These are phyloP conservation scores for Phialophora macrospora DNA, from an alignment of 2,329 filamentous ascomycete species.

Conservation along the genomic window DNA sequence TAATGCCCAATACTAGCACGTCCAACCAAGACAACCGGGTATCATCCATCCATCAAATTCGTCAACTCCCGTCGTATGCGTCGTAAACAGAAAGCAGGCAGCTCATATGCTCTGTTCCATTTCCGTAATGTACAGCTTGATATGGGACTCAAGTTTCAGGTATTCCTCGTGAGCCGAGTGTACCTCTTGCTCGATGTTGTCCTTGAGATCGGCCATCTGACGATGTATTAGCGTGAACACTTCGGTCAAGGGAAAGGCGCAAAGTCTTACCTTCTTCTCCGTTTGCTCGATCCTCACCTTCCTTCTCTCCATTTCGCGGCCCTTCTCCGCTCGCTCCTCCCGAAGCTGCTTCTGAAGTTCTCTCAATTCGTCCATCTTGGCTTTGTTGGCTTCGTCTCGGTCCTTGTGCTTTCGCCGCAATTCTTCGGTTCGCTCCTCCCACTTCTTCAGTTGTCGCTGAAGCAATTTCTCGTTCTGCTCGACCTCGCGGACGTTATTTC, in stretches of 20 bases:
- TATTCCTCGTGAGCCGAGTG: constrained; percentile 91
- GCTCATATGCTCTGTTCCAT: constrained; percentile 83
- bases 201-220: constrained; percentile 96
- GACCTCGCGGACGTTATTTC: constrained; percentile 88
- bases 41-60: constrained; percentile 41
- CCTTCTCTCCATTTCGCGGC: constrained; percentile 87
- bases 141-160: constrained; percentile 95
- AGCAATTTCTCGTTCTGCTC: constrained; percentile 85
- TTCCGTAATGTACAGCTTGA: constrained; percentile 96
- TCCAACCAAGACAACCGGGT: constrained; percentile 40
- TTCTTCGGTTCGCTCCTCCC: constrained; percentile 84
- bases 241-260: background rate
- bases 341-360: constrained; percentile 78
- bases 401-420: constrained; percentile 78
- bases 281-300: constrained; percentile 96
- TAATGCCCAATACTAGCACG: background rate
- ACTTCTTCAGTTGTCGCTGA: constrained; percentile 80
- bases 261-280: constrained; percentile 83
- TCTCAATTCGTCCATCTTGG: constrained; percentile 87
- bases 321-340: constrained; percentile 84
- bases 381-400: constrained; percentile 79
- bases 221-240: constrained; percentile 36
- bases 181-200: constrained; percentile 94
- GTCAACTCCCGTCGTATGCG: constrained; percentile 25
- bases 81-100: constrained; percentile 21